Evolutionary conservation across 768 basidiomycete genomes (phyloP), one percentile per base, ranked within the genome.

Genomic region (Tylopilus plumbeoviolaceoides): DNA sequence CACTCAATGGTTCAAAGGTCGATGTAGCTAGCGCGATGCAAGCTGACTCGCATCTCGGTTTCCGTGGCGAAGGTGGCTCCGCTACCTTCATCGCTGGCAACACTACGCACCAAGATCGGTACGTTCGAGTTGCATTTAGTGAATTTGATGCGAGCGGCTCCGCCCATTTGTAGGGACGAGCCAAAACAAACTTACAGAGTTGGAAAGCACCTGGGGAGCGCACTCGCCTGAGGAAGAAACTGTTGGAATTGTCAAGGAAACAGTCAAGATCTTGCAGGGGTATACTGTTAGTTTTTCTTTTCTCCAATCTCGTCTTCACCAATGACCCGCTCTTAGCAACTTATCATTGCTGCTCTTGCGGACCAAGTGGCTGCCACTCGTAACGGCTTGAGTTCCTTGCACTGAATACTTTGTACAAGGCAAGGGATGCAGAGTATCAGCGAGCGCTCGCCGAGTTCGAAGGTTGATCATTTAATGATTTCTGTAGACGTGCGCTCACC

Each of bases 361-460:
- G 83, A 88, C 48, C 86, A 88, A 66, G 65, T 64, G 1, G 76
- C 78, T 25, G 80, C 79, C 25, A 83, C 85, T 1, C 73, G 72
- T 6, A 70, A 76, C 5, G 85, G 82, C 73, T 92, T 31, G 75
- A 82, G 56, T 80, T 76, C 50, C 50, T 89, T 3, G 83, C 82
- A 1, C 73, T 93, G 25, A 77, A 88, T 50, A 71, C 65, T 5
- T 64, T 87, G 25, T 80, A 78, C 59, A 70, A 81, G 38, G 71
- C 73, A 55, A 84, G 84, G 59, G 81, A 85, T 40, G 76, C 76
- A 36, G 80, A 79, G 56, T 82, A 82, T 60, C 70, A 79, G 28
- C 65, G 70, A n/a, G 81, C 84, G 1, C 64, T 81, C 14, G 71
- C 68, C 12, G 76, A 78, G 38, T 87, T 79, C 50, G 71, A 77